A percentile compares a stretch with the other conserved stretches of the same genome.
These are phyloP conservation scores for Acaromyces ingoldii DNA, from an alignment of 1,284 basidiomycete species.

Conservation along the genomic window DNA sequence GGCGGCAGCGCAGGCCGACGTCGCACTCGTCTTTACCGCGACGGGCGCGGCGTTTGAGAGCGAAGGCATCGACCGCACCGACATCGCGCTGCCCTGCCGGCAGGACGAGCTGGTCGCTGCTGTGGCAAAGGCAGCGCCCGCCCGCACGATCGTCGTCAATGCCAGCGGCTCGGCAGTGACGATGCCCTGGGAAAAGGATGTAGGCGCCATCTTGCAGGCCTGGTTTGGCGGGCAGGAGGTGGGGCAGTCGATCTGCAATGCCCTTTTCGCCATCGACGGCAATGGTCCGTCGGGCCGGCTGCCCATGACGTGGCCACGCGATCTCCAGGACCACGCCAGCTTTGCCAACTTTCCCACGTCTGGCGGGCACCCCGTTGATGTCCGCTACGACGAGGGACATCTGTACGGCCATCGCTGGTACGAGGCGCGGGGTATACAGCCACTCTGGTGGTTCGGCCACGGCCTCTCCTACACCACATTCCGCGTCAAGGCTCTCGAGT, in stretches of 20 bases:
- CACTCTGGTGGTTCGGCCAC: neutral
- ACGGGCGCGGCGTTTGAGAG: constrained; percentile 8
- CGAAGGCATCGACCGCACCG: constrained; percentile 10
- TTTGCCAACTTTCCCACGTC: neutral
- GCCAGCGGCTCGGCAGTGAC: constrained; percentile 7
- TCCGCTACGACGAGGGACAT: neutral
- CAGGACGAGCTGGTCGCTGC: constrained; percentile 8
- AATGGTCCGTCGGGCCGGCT: neutral
- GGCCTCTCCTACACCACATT: too few relatives aligned
- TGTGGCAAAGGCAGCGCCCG: neutral
- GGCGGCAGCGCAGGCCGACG: neutral
- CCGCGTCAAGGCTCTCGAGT: too few relatives aligned
- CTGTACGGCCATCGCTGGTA: neutral
- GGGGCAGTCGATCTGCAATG: too few relatives aligned
- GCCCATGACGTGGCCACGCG: neutral
- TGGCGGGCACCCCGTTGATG: neutral
- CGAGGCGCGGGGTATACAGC: neutral
- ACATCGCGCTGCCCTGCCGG: constrained; percentile 3
- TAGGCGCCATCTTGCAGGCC: constrained; percentile 6
- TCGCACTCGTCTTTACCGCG: constrained; percentile 6
- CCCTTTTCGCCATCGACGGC: too few relatives aligned
- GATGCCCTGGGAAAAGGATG: constrained; percentile 7
- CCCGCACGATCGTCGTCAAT: constrained; percentile 3
- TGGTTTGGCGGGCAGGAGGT: constrained; percentile 15
- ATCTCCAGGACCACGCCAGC: neutral